Conservation (phyloP, 257 asterid genomes). For the Rhazya stricta region DNA sequence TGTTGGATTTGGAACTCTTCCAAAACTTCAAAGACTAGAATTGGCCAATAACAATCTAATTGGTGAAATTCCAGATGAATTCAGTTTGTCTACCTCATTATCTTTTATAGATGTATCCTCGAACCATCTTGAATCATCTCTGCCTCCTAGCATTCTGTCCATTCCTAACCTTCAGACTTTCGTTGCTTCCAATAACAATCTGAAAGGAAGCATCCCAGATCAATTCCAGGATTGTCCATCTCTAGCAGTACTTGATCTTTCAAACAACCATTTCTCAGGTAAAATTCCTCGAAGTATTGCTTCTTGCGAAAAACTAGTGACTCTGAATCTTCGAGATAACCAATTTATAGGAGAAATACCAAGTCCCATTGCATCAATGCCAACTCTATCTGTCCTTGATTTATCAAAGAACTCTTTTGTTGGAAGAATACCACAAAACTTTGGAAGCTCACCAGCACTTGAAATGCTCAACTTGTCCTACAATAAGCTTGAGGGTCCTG, state of each 20-base stretch:
- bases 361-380: constrained; percentile 37
- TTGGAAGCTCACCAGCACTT: constrained; percentile 54
- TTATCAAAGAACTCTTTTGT: constrained; percentile 52
- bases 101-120: constrained; percentile 42
- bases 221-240: constrained; percentile 33
- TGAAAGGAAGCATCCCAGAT: constrained; percentile 38
- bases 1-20: constrained; percentile 34
- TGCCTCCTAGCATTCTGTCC: constrained; percentile 35
- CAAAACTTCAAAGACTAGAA: constrained; percentile 33
- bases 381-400: constrained; percentile 43
- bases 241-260: constrained; percentile 36
- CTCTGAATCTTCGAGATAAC: constrained; percentile 30
- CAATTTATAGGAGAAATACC: constrained; percentile 44
- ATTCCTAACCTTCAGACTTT: constrained; percentile 40
- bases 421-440: constrained; percentile 47
- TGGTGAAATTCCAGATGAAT: constrained; percentile 49
- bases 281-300: constrained; percentile 40
- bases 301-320: constrained; percentile 35
- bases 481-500: constrained; percentile 51
- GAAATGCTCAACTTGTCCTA: constrained; percentile 49
- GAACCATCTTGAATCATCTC: constrained; percentile 38
- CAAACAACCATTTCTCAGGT: constrained; percentile 36
- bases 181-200: constrained; percentile 33
- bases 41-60: constrained; percentile 36
- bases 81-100: constrained; percentile 35